Base-by-base conservation (phyloP, 805 yeast species). In the Nakazawaea wickerhamii region DNA sequence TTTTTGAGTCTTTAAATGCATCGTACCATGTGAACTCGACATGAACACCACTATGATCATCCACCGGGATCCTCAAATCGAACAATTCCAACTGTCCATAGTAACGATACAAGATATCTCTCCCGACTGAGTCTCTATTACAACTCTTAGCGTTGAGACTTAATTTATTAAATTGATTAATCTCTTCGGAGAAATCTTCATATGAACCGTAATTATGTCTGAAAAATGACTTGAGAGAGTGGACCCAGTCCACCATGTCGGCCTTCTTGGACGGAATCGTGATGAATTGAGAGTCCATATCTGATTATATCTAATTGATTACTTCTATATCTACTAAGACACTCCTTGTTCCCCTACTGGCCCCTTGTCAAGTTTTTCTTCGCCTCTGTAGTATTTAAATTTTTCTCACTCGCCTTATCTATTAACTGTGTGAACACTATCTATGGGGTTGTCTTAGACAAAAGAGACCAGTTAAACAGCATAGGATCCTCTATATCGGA, bases 81-180 rank as follows among this genome's bases (percentile, higher is more conserved):
- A 93, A 63, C 10, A 87, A 73, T 55, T 90, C 96, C 48, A 93
- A 59, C 57, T 83, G 93, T 13, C 86, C 85, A 55, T 80, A 88
- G 60, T 91, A 91, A 42, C 74, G 73, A 56, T 76, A 80, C 49
- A 80, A 70, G 15, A 80, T 51, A 48, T 74, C 78, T 30, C 79
- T 63, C 1, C 81, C 77, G 0, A 67, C 63, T 5, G 38, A 43
- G 44, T 68, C 74, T 19, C 64, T 64, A 34, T 60, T 59, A 11
- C 58, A 63, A 61, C 83, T 83, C 21, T 74, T 60, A 15, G 78
- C 64, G 49, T 79, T 85, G 41, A 68, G 71, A 45, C 95, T 71
- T 37, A 82, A 60, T 43, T 77, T 74, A 53, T 79, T 71, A 54
- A 87, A 70, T 9, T 65, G 53, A 23, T 55, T 54, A 35, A 81